Percentiles rank a stretch among this genome's conserved stretches.
Conservation (phyloP, 2,329 filamentous ascomycete genomes). For the Lecanoromycetidae sp. region DNA sequence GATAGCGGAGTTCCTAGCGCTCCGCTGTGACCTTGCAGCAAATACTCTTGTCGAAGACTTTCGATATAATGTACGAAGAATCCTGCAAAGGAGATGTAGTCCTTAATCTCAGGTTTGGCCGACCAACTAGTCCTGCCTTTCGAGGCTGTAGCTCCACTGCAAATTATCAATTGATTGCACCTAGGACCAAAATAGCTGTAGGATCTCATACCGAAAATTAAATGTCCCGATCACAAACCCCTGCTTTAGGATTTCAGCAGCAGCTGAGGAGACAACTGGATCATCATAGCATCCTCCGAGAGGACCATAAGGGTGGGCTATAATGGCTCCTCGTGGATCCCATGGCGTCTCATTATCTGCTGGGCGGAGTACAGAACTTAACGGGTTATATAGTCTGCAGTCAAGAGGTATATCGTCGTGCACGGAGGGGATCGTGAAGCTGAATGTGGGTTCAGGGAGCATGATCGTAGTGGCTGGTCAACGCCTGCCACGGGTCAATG, state of each 20-base stretch:
- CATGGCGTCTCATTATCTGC: slow-evolving; percentile 6
- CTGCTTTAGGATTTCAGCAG: slow-evolving; percentile 50
- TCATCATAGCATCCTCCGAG: slow-evolving; percentile 81
- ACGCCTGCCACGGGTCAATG: no score
- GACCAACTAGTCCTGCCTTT: slow-evolving; percentile 79
- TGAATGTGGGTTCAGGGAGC: slow-evolving; percentile 22
- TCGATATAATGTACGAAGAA: slow-evolving; percentile 67
- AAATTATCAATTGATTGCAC: not conserved
- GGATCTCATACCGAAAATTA: slow-evolving; percentile 64
- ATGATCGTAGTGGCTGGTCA: no score
- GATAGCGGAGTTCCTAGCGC: slow-evolving; percentile 1
- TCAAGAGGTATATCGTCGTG: slow-evolving; percentile 65
- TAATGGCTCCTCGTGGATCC: slow-evolving; percentile 42
- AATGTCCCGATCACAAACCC: slow-evolving; percentile 76
- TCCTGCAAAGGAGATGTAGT: slow-evolving; percentile 72
- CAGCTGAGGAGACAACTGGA: slow-evolving; percentile 56
- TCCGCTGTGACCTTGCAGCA: slow-evolving; percentile 21
- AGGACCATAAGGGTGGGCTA: slow-evolving; percentile 85
- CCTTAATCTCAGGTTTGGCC: slow-evolving; percentile 62
- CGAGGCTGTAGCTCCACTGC: slow-evolving; percentile 63
- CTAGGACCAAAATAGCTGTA: not conserved
- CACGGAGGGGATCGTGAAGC: slow-evolving; percentile 72
- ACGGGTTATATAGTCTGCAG: slow-evolving; percentile 71
- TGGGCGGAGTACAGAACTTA: slow-evolving; percentile 19
- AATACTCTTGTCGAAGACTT: slow-evolving; percentile 35